Conservation (phyloP, 2,329 filamentous ascomycete genomes). For the Epichloe amarillans region DNA sequence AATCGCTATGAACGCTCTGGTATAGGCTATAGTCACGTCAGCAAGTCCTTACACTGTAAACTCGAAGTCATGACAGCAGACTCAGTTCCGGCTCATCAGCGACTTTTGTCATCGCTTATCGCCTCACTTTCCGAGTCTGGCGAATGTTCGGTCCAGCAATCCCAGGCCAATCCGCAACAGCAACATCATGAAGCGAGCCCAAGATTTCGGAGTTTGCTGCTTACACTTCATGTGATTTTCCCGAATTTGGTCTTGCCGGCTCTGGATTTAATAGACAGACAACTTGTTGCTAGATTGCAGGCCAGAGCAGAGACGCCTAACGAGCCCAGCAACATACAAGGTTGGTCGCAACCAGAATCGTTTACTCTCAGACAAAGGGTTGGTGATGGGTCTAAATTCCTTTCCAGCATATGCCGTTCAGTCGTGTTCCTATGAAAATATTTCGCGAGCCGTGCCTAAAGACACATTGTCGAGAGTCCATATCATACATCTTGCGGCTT, state of each 20-base stretch:
- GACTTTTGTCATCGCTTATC: conserved; percentile 2
- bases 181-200: conserved; percentile 8
- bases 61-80: neutral
- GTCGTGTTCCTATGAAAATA: conserved; percentile 33
- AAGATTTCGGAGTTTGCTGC: conserved; percentile 39
- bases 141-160: neutral
- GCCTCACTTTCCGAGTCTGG: neutral
- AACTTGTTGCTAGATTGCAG: conserved; percentile 36
- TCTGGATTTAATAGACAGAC: conserved; percentile 73
- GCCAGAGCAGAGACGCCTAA: neutral
- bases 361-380: neutral
- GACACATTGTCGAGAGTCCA: conserved; percentile 31
- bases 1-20: too few relatives aligned
- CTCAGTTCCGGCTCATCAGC: neutral
- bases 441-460: conserved; percentile 10
- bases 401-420: conserved; percentile 46
- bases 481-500: conserved; percentile 58
- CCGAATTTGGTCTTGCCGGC: conserved; percentile 71
- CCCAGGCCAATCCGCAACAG: neutral
- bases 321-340: neutral
- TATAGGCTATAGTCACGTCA: too few relatives aligned
- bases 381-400: neutral
- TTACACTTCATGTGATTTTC: conserved; percentile 76
- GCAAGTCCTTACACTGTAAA: too few relatives aligned
- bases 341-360: neutral